Evolutionary conservation across 2,329 filamentous ascomycete species (phyloP).

Genomic region (Beauveria sp.): DNA sequence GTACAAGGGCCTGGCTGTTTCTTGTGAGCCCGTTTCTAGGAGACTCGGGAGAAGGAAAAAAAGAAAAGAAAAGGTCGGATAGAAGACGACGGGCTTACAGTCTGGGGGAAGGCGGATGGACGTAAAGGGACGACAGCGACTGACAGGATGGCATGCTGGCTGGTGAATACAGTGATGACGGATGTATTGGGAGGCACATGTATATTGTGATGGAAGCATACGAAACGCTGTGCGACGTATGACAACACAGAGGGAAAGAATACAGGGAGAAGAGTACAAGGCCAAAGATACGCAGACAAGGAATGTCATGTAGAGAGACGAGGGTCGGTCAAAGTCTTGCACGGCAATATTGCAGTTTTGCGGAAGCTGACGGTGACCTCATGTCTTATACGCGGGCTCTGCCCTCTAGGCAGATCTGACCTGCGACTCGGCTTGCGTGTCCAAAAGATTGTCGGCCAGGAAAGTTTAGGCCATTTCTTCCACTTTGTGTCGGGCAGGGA

Average conservation of each 20-base stretch:
- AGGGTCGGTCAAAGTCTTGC: neutral
- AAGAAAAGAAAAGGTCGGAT: no score
- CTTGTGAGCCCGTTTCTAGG: no score
- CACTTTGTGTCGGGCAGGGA: no score
- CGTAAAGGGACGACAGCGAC: neutral
- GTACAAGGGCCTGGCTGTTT: no score
- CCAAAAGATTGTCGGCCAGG: neutral
- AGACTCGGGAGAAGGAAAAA: no score
- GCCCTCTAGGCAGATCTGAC: neutral
- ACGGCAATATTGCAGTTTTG: no score
- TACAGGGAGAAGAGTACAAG: neutral
- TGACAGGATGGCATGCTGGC: neutral
- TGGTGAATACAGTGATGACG: no score
- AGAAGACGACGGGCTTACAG: neutral
- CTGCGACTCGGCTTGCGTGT: no score
- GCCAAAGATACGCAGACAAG: neutral
- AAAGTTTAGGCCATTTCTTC: neutral
- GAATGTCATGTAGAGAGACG: neutral
- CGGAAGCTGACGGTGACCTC: neutral
- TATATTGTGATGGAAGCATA: neutral
- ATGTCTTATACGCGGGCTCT: neutral
- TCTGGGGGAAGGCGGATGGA: neutral
- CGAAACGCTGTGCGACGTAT: neutral
- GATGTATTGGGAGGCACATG: neutral
- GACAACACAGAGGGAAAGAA: neutral